Conservation (phyloP, 129 eudicot genomes). For the Pseudognaphalium luteoalbum region DNA sequence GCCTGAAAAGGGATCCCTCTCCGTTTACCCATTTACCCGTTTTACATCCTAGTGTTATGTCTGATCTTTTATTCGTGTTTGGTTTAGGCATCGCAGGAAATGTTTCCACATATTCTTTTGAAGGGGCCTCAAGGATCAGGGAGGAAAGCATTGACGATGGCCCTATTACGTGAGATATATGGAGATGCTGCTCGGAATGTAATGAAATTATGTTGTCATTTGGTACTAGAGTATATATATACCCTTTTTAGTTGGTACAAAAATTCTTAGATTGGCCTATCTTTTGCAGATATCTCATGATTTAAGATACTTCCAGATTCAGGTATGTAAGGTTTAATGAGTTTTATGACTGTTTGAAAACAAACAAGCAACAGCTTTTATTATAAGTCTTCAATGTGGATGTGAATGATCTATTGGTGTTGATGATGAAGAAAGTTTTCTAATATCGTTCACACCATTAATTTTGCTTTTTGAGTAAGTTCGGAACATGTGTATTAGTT, state of each 20-base stretch:
- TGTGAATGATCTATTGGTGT: background rate
- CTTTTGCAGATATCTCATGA: slow-evolving; percentile 71
- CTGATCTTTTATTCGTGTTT: background rate
- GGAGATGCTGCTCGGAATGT: slow-evolving; percentile 63
- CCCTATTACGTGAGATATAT: slow-evolving; percentile 60
- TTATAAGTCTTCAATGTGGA: slow-evolving; percentile 2
- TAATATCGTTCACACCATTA: background rate
- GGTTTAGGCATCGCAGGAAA: slow-evolving; percentile 53
- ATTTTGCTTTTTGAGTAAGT: slow-evolving; percentile 10
- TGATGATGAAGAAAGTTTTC: background rate
- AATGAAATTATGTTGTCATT: slow-evolving; percentile 14
- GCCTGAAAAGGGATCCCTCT: too few relatives aligned
- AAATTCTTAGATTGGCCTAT: background rate
- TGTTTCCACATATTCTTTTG: slow-evolving; percentile 66
- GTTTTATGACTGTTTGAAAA: background rate
- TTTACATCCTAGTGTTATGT: too few relatives aligned
- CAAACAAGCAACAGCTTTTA: background rate
- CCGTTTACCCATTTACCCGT: too few relatives aligned
- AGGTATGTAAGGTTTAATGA: slow-evolving; percentile 45
- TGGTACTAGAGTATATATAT: background rate
- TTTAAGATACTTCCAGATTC: slow-evolving; percentile 66
- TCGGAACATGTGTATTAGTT: background rate
- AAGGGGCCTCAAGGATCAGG: slow-evolving; percentile 82
- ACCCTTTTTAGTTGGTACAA: background rate
- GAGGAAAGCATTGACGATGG: slow-evolving; percentile 72